Base-by-base conservation (phyloP, 2,329 filamentous ascomycete genomes). In the Fusarium sp. region DNA sequence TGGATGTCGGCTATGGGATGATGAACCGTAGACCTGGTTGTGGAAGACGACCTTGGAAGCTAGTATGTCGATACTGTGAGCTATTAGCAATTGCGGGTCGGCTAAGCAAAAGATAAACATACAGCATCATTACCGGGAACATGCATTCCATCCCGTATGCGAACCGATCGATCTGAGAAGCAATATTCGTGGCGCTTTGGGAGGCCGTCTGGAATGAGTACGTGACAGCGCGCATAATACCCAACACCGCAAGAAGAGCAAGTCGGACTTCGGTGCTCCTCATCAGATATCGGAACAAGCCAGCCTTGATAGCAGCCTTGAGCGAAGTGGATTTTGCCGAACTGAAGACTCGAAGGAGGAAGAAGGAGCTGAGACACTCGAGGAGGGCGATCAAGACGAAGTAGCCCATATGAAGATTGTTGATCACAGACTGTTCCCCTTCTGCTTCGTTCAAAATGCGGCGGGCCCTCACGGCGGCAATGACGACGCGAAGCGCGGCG, bases 401-500 rank as follows among this genome's bases (percentile, higher is more conserved):
- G 71, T 83, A 84, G 15, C 76, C 81, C 62, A 83, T 78, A 58
- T 84, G 82, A 0, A 84, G 73, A 44, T 73, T 74, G 65, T 81
- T 80, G 61, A 83, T 78, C 5, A 76, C 68, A 11, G 16, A 55
- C 30, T 81, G 81, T 1, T 76, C 65, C 2, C 56, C 61, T 2
- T 68, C 53, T 9, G 69, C 65, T 2, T 62, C 71, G 7, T 69
- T 63, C 2, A 80, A 15, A 9, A 83, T 78, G 39, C 75, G 75
- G 7, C 67, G 70, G 3, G 77, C 72, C 28, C 82, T 73, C 1
- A 74, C 70, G 5, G 75, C 69, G 12, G 79, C 73, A 41, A 84
- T 83, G 13, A 74, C 66, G 10, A 84, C 72, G 47, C 88, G 85
- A 40, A 90, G 83, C 0, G 84, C 77, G 2, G 79, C 75, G 39